Conservation (phyloP, 306 rosid species). For the Prosopis cineraria region DNA sequence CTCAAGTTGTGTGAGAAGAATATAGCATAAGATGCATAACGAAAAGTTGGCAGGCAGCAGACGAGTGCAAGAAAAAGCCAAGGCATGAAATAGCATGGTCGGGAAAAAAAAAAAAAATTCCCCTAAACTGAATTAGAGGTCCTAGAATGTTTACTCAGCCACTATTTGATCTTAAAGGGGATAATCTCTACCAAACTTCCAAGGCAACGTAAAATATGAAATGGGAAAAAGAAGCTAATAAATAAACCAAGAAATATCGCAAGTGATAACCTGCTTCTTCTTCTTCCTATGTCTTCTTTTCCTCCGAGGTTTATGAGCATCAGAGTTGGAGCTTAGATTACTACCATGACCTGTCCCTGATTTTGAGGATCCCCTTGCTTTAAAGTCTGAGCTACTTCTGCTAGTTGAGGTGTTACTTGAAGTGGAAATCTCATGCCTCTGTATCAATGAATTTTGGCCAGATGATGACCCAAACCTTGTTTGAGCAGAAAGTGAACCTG, state of each 20-base stretch:
- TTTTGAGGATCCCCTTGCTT: constrained; percentile 67
- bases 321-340: constrained; percentile 93
- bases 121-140: background rate
- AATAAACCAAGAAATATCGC: background rate
- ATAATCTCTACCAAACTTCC: background rate
- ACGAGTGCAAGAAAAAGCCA: background rate
- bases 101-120: no score
- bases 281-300: constrained; percentile 97
- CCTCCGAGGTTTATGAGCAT: constrained; percentile 92
- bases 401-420: constrained; percentile 75
- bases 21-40: background rate
- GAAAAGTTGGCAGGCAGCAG: background rate
- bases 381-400: constrained; percentile 65
- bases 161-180: background rate
- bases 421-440: constrained; percentile 54
- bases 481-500: constrained; percentile 44
- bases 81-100: background rate
- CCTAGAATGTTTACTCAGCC: background rate
- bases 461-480: constrained; percentile 74
- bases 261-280: constrained; percentile 72
- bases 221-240: background rate
- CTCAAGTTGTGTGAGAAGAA: background rate
- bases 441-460: constrained; percentile 63
- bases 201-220: background rate
- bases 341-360: constrained; percentile 80